phyloP scores from a whole-genome alignment of 345 rosid species.

The Acer negundo region DNA sequence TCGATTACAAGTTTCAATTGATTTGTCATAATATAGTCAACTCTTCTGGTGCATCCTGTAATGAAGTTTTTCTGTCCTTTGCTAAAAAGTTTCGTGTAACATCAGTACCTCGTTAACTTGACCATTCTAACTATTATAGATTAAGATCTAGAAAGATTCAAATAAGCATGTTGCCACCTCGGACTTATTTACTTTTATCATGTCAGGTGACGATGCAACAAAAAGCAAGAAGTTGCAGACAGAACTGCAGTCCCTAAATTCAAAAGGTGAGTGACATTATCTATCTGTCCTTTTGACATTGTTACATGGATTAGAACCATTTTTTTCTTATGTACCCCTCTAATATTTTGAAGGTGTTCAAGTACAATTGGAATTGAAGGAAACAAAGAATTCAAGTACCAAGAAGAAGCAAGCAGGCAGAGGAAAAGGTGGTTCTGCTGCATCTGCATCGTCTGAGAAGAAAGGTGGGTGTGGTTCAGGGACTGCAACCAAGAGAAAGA shows the following conservation, averaged over 20 bases:
- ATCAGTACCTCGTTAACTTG: neutral
- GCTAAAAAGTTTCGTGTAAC: neutral
- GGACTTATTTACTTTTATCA: neutral
- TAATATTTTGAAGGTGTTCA: conserved; percentile 51
- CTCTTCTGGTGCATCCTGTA: neutral
- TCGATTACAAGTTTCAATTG: neutral
- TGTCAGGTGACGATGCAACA: conserved; percentile 43
- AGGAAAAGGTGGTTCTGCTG: conserved; percentile 54
- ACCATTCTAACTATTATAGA: neutral
- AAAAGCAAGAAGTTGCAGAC: conserved; percentile 64
- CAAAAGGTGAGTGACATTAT: conserved; percentile 52
- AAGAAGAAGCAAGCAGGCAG: conserved; percentile 58
- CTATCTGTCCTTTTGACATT: neutral
- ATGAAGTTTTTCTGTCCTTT: neutral
- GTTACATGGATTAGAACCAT: neutral
- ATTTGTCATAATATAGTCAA: neutral
- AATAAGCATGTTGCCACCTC: neutral
- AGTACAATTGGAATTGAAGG: conserved; percentile 80
- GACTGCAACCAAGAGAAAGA: conserved; percentile 67
- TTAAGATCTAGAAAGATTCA: neutral
- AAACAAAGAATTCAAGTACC: conserved; percentile 44
- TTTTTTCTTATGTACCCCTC: neutral
- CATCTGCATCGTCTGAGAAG: conserved; percentile 30
- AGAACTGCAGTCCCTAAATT: conserved; percentile 70
- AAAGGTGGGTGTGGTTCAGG: conserved; percentile 44